These are phyloP conservation scores for Dipteronia sinensis DNA, from an alignment of 345 rosid genomes.

Conservation along the genomic window DNA sequence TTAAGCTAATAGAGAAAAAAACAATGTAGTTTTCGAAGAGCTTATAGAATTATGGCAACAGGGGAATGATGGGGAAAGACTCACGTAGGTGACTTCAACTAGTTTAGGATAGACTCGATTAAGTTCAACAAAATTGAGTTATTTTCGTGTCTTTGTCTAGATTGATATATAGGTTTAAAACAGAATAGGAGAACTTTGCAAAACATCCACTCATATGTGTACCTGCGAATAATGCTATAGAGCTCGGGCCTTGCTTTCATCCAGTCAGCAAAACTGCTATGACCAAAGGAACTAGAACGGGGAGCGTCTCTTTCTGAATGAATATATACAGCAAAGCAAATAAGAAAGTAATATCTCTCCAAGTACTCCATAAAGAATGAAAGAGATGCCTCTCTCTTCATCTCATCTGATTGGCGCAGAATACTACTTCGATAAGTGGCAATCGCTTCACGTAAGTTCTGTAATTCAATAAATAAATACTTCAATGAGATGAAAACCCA, in stretches of 20 bases:
- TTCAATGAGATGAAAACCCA: neutral
- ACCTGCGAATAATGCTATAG: slow-evolving; percentile 95
- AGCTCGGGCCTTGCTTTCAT: slow-evolving; percentile 99
- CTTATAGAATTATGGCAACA: neutral
- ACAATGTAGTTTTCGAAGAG: neutral
- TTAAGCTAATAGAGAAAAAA: neutral
- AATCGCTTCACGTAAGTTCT: slow-evolving; percentile 98
- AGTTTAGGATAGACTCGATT: neutral
- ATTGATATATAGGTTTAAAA: neutral
- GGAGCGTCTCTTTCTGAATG: slow-evolving; percentile 93
- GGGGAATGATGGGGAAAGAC: neutral
- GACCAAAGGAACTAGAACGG: slow-evolving; percentile 68
- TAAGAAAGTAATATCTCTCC: slow-evolving; percentile 97
- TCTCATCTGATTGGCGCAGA: slow-evolving; percentile 94
- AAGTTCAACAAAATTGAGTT: neutral
- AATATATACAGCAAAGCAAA: slow-evolving; percentile 94
- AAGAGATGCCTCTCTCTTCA: slow-evolving; percentile 94
- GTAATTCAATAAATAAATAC: slow-evolving; percentile 35
- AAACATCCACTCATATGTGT: slow-evolving; percentile 18
- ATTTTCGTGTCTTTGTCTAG: neutral
- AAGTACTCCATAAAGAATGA: slow-evolving; percentile 94
- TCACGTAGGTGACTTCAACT: neutral
- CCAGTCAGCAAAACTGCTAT: slow-evolving; percentile 95
- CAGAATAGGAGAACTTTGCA: slow-evolving; percentile 1
- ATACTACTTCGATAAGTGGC: slow-evolving; percentile 87